phyloP scores from a whole-genome alignment of 768 basidiomycete genomes.

The Lyophyllum atratum region DNA sequence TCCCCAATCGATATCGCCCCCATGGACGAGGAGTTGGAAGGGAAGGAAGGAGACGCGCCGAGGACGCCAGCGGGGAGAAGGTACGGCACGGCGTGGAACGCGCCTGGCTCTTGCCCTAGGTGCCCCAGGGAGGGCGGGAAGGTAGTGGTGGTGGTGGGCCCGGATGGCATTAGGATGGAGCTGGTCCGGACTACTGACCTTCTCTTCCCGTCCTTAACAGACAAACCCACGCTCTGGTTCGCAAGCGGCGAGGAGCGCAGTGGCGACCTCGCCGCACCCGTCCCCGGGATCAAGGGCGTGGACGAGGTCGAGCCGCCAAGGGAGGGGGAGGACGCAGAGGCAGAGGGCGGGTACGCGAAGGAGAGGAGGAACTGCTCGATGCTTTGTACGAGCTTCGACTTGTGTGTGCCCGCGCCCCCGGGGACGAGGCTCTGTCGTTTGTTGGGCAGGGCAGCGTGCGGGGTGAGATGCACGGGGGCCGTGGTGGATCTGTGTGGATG shows the following conservation, averaged over 20 bases:
- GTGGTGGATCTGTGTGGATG: not conserved
- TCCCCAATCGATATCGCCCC: slow-evolving; percentile 24
- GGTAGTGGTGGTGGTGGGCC: not conserved
- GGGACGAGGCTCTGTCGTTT: too few relatives aligned
- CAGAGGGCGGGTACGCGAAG: slow-evolving; percentile 31
- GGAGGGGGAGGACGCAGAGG: slow-evolving; percentile 5
- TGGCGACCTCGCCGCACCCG: not conserved
- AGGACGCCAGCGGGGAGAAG: slow-evolving; percentile 15
- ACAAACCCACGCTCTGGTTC: not conserved
- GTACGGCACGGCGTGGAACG: slow-evolving; percentile 10
- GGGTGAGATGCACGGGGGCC: not conserved
- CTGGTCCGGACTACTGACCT: not conserved
- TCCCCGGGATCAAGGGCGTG: not conserved
- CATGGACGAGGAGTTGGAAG: not conserved
- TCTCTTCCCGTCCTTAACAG: not conserved
- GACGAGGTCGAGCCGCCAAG: not conserved
- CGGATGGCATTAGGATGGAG: too few relatives aligned
- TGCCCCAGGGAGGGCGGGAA: not conserved
- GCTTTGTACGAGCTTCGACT: slow-evolving; percentile 36
- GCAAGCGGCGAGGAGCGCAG: not conserved
- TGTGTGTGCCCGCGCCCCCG: too few relatives aligned
- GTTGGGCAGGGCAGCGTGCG: not conserved
- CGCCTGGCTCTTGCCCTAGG: not conserved
- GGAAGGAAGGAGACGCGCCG: not conserved
- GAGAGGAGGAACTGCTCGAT: slow-evolving; percentile 40